A percentile compares a stretch with the other conserved stretches of the same genome.
Conservation (phyloP, 2,329 filamentous ascomycete genomes). For the Colletotrichum brevisporum region DNA sequence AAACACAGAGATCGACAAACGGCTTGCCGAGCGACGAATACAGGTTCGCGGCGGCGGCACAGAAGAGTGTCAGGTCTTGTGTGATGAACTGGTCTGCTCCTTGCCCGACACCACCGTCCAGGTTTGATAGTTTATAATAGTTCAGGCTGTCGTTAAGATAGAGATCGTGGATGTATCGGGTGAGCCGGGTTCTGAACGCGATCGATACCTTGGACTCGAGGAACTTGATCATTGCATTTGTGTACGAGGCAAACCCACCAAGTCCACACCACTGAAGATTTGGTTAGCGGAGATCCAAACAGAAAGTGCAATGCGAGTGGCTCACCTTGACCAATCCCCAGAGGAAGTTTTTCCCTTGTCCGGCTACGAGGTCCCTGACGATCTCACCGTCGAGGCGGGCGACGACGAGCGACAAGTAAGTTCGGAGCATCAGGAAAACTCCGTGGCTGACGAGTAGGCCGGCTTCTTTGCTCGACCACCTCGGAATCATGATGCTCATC, state of each 20-base stretch:
- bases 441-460: conserved; percentile 90
- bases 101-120: conserved; percentile 93
- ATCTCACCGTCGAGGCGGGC: conserved; percentile 96
- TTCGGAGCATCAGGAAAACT: conserved; percentile 89
- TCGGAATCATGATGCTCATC: conserved; percentile 96
- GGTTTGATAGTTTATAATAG: conserved; percentile 94
- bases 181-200: conserved; percentile 94
- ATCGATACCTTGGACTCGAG: conserved; percentile 98
- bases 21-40: conserved; percentile 99
- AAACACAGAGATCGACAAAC: conserved; percentile 95
- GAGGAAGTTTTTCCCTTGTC: conserved; percentile 89
- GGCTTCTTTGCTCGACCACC: conserved; percentile 96
- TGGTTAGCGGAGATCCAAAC: conserved; percentile 34
- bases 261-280: conserved; percentile 84
- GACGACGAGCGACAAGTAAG: conserved; percentile 93
- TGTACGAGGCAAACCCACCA: conserved; percentile 94
- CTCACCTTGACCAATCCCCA: conserved; percentile 85
- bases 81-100: conserved; percentile 98
- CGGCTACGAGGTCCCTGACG: conserved; percentile 94
- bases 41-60: conserved; percentile 88
- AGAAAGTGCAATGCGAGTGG: background rate
- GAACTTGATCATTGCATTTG: conserved; percentile 99
- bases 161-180: conserved; percentile 95
- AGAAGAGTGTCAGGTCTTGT: conserved; percentile 96
- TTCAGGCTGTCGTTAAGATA: conserved; percentile 96